Conservation (phyloP, 176 grass and related monocot species). For the Oryza glaberrima region DNA sequence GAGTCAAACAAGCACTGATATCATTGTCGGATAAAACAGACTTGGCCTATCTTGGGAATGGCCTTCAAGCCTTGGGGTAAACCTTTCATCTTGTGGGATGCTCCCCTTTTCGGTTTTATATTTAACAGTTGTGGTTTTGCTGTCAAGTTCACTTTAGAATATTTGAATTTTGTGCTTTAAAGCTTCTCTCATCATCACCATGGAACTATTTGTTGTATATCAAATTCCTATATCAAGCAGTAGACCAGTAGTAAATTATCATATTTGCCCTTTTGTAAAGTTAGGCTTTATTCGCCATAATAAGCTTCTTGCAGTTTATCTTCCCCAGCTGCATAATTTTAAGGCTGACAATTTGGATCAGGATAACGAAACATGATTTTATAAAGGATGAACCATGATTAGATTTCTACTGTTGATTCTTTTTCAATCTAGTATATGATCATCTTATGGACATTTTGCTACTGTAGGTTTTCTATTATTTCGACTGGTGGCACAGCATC, state of each 20-base stretch:
- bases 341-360: neutral
- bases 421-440: neutral
- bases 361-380: neutral
- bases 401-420: neutral
- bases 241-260: neutral
- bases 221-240: neutral
- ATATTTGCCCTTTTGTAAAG: neutral
- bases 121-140: neutral
- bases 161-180: neutral
- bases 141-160: neutral
- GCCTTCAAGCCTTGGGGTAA: conserved; percentile 73
- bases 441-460: conserved; percentile 26
- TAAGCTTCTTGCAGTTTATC: conserved; percentile 10
- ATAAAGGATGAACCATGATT: conserved; percentile 16
- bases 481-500: conserved; percentile 91
- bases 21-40: conserved; percentile 69
- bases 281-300: neutral
- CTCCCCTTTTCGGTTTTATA: neutral
- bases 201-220: neutral
- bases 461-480: conserved; percentile 76
- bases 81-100: conserved; percentile 16
- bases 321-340: neutral
- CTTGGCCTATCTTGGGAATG: conserved; percentile 60
- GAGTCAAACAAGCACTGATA: conserved; percentile 64
- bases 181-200: neutral